These are phyloP conservation scores for Quercus mongolica DNA, from an alignment of 306 rosid genomes.

Conservation along the genomic window DNA sequence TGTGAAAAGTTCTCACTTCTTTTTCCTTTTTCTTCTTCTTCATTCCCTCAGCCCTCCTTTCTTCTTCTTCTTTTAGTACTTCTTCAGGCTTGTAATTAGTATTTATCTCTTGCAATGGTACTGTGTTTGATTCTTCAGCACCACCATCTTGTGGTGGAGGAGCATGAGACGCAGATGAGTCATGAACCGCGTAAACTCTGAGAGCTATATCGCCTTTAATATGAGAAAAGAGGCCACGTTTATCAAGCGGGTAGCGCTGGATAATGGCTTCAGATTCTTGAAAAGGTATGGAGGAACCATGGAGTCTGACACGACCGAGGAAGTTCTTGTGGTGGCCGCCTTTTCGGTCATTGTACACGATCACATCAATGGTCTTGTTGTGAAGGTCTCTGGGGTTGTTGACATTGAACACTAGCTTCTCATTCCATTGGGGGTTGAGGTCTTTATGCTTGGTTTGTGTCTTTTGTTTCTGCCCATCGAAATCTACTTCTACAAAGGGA, in stretches of 20 bases:
- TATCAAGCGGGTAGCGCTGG: constrained; percentile 84
- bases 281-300: constrained; percentile 54
- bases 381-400: constrained; percentile 41
- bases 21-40: constrained; percentile 58
- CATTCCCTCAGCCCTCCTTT: constrained; percentile 25
- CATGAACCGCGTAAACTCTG: constrained; percentile 39
- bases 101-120: constrained; percentile 63
- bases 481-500: constrained; percentile 68
- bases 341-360: constrained; percentile 45
- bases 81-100: constrained; percentile 21
- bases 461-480: constrained; percentile 51
- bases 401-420: constrained; percentile 61
- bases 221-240: constrained; percentile 57
- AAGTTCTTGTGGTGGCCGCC: constrained; percentile 42
- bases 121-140: constrained; percentile 17
- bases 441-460: constrained; percentile 65
- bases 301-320: constrained; percentile 77
- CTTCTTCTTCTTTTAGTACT: constrained; percentile 29
- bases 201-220: constrained; percentile 80
- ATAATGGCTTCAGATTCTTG: constrained; percentile 55
- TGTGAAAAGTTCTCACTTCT: constrained; percentile 76
- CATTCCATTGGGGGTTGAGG: constrained; percentile 73
- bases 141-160: constrained; percentile 7
- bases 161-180: constrained; percentile 10
- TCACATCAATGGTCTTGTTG: constrained; percentile 53